Conservation (phyloP, 2,329 filamentous ascomycete species). For the Plenodomus tracheiphilus region DNA sequence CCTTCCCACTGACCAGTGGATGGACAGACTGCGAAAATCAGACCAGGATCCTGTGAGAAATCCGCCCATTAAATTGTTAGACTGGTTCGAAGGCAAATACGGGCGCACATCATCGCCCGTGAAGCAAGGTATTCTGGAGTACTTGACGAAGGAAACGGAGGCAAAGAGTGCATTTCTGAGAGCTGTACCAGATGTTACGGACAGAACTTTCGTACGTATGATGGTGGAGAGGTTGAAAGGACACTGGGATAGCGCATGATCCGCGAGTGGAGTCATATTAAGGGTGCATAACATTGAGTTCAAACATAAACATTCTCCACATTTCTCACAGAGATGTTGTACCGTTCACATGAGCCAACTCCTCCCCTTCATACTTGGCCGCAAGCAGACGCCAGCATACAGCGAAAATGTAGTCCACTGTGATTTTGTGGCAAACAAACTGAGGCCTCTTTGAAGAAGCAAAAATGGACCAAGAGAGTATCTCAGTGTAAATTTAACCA, state of each 20-base stretch:
- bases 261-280: background rate
- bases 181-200: background rate
- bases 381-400: too few species aligned
- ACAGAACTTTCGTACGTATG: background rate
- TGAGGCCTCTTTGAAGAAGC: too few species aligned
- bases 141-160: background rate
- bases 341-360: too few species aligned
- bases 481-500: too few species aligned
- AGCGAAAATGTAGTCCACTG: too few species aligned
- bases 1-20: conserved; percentile 27
- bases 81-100: conserved; percentile 37
- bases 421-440: too few species aligned
- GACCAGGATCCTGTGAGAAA: conserved; percentile 27
- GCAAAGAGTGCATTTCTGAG: background rate
- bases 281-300: background rate
- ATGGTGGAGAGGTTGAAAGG: background rate
- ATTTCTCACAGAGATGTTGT: too few species aligned
- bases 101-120: conserved; percentile 2
- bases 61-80: conserved; percentile 34
- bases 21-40: conserved; percentile 25
- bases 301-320: background rate
- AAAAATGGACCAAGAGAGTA: too few species aligned
- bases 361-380: too few species aligned
- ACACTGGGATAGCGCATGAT: background rate
- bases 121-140: background rate